Evolutionary conservation across 2,329 filamentous ascomycete genomes (phyloP).

Genomic region (Cladophialophora chaetospira): DNA sequence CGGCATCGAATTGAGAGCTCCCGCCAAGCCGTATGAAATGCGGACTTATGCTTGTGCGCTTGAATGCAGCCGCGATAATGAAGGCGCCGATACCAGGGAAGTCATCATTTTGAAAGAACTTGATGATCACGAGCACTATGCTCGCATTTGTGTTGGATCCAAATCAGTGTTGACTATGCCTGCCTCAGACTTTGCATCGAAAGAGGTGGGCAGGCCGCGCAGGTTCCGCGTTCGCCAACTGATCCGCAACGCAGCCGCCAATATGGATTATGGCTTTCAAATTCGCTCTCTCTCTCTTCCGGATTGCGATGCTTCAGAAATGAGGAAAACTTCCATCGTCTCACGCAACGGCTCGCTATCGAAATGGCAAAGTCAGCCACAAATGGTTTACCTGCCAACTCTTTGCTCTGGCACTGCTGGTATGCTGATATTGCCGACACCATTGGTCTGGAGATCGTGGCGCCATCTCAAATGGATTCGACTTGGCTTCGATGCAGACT

Average conservation of each 20-base stretch:
- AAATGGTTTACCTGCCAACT: neutral
- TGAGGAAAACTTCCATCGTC: neutral
- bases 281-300: neutral
- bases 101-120: neutral
- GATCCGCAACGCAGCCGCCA: neutral
- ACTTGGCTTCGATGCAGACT: neutral
- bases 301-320: neutral
- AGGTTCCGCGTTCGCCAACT: neutral
- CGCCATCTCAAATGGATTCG: neutral
- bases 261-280: neutral
- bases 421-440: neutral
- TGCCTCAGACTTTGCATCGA: neutral
- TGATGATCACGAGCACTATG: neutral
- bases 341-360: neutral
- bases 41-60: neutral
- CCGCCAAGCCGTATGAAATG: neutral
- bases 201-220: neutral
- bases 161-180: neutral
- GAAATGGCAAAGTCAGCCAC: neutral
- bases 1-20: neutral
- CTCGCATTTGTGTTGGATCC: neutral
- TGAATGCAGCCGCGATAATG: neutral
- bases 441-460: too few species aligned
- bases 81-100: neutral
- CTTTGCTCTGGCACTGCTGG: neutral